Base-by-base conservation (phyloP, 2,329 filamentous ascomycete genomes). In the Camptophora hylomeconis region DNA sequence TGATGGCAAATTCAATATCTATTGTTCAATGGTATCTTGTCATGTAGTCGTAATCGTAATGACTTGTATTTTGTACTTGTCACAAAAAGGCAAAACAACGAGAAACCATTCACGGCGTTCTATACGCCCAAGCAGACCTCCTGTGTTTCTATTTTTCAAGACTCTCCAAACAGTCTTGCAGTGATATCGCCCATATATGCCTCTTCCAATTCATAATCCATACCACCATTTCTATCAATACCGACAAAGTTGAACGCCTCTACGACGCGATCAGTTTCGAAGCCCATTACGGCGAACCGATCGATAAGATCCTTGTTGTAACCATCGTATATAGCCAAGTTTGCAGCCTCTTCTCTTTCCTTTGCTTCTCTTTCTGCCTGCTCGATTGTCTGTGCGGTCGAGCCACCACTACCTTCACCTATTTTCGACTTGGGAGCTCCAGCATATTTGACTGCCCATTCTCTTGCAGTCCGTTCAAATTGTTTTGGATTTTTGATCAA, bases 161-260 rank as follows among this genome's bases (percentile, higher is more conserved):
- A 68, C 54, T 94, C 86, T 20, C 80, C 80, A 18, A 94, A 72
- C 5, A 95, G 67, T 33, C 79, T 68, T 11, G 83, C 81, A 0
- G 82, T 92, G 38, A 95, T 77, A 43, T 93, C 84, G 3, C 81
- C 83, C 69, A 92, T 82, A 44, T 84, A 86, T 1, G 77, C 83
- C 46, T 89, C 80, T 48, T 92, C 82, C n/a, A 93, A 61, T 45
- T 81, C 75, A 51, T 92, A 89, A 49, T 89, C 80, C 41, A 76
- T 63, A 0, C 84, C 84, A 15, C 67, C 69, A 42, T 78, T 82
- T 11, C 71, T 70, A 38, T 87, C 80, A 41, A 93, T 86, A 5
- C 81, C 80, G 5, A 89, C 75, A 36, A 69, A 80, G 29, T 77
- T 67, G 47, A 94, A 92, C 0, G 83, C 81, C 7, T 78, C 69